Evolutionary conservation across 805 yeast genomes (phyloP).

Genomic region (Candida odintsovae): DNA sequence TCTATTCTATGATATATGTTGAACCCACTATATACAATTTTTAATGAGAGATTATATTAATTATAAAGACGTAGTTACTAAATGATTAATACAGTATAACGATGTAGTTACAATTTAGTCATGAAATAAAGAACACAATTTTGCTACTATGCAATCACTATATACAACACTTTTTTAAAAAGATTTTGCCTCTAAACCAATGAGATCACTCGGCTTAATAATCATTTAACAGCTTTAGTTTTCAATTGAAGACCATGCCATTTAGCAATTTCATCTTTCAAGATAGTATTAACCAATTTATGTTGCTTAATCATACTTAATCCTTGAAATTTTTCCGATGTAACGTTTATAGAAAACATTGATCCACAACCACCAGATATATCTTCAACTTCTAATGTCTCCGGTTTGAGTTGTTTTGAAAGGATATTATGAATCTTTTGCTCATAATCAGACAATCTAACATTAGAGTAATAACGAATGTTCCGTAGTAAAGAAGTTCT

Average conservation of each 20-base stretch:
- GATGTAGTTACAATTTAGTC: not conserved
- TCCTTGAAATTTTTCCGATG: constrained; percentile 71
- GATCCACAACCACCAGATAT: constrained; percentile 97
- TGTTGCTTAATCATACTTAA: constrained; percentile 87
- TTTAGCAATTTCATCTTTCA: constrained; percentile 77
- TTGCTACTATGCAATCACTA: not conserved
- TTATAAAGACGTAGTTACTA: no score
- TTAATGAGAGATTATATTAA: not conserved
- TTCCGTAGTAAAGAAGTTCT: not conserved
- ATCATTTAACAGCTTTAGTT: constrained; percentile 32
- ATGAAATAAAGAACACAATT: no score
- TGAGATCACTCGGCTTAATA: not conserved
- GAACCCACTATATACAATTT: not conserved
- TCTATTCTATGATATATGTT: not conserved
- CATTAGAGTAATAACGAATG: not conserved
- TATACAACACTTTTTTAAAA: not conserved
- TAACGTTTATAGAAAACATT: constrained; percentile 86
- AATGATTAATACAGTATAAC: not conserved
- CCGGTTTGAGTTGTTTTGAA: constrained; percentile 52
- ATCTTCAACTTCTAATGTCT: constrained; percentile 62
- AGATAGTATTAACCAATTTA: constrained; percentile 72
- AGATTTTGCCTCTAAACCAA: not conserved
- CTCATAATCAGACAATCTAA: constrained; percentile 43
- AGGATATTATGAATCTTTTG: constrained; percentile 53
- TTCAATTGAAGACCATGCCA: constrained; percentile 95